Base-by-base conservation (phyloP, 2,329 filamentous ascomycete species). In the Epichloe brachyelytri region DNA sequence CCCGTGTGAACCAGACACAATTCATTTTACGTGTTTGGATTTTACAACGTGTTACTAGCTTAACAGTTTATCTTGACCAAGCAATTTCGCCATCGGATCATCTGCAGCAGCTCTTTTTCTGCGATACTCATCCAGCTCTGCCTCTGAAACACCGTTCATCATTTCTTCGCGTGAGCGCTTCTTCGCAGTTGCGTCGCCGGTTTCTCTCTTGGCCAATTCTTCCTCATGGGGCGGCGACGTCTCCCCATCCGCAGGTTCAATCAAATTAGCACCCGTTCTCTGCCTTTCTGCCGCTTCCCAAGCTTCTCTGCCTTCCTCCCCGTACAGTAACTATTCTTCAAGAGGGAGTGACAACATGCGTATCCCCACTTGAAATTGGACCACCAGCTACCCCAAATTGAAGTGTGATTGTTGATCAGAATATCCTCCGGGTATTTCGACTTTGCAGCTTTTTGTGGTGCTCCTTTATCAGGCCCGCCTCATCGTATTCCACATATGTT, bases 371-470 rank as follows among this genome's bases (percentile, higher is more conserved):
- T 79, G 70, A 96, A 97, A 62, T 88, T 83, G 49, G 82, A 80
- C 93, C 93, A 98, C 93, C 93, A 98, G 62, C 89, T 95, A 46
- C 93, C 93, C 87, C 89, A 98, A 3, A 95, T 84, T 0, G 85
- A 84, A 3, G 81, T 88, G 69, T 98, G 93, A 62, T 98, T 98
- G 71, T 95, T 91, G 65, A 85, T 78, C 50, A 86, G 72, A 0
- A 96, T 76, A 61, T 98, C 88, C 63, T 98, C 93, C 4, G 83
- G 70, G 62, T 98, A 98, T 65, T 96, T 97, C 40, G 88, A 95
- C 65, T 86, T 91, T 48, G 84, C 85, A 49, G 78, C 77, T 51
- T 79, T 79, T 64, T 84, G 86, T 0, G 84, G 83, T 26, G 81
- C 81, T n/a, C 91, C 70, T 97, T 97, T 71, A 97, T 84, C 49